These are phyloP conservation scores for Elasticomyces elasticus DNA, from an alignment of 495 filamentous ascomycete genomes.

Conservation along the genomic window DNA sequence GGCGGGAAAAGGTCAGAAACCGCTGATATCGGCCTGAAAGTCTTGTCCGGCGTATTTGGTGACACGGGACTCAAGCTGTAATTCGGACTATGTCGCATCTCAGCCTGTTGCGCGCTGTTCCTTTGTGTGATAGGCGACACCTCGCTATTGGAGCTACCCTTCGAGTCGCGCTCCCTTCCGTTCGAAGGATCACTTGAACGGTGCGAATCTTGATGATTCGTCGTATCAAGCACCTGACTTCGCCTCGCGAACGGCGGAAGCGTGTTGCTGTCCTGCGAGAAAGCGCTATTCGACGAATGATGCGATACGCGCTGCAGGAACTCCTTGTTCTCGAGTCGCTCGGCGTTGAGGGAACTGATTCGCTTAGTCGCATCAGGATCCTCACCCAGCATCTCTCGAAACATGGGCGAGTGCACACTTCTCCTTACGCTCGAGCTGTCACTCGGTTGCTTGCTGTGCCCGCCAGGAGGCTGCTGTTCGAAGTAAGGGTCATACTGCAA, in stretches of 20 bases:
- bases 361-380: background rate
- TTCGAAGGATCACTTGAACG: slow-evolving; percentile 6
- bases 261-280: slow-evolving; percentile 8
- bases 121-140: slow-evolving; percentile 5
- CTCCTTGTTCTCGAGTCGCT: slow-evolving; percentile 19
- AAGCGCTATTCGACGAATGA: slow-evolving; percentile 3
- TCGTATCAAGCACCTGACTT: slow-evolving; percentile 8
- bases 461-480: background rate
- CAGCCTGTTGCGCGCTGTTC: slow-evolving; percentile 1
- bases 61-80: slow-evolving; percentile 10
- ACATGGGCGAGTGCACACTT: slow-evolving; percentile 11
- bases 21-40: background rate
- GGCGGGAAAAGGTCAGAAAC: background rate
- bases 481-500: background rate
- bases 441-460: background rate
- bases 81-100: background rate
- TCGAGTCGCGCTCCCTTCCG: slow-evolving; percentile 1
- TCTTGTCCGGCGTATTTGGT: background rate
- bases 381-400: slow-evolving; percentile 9
- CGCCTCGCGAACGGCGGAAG: slow-evolving; percentile 16
- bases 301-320: slow-evolving; percentile 19
- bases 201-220: too few species aligned
- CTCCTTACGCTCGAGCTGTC: background rate
- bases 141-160: background rate
- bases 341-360: slow-evolving; percentile 14